phyloP scores from a whole-genome alignment of 768 basidiomycete species.

The Mycena maculata region DNA sequence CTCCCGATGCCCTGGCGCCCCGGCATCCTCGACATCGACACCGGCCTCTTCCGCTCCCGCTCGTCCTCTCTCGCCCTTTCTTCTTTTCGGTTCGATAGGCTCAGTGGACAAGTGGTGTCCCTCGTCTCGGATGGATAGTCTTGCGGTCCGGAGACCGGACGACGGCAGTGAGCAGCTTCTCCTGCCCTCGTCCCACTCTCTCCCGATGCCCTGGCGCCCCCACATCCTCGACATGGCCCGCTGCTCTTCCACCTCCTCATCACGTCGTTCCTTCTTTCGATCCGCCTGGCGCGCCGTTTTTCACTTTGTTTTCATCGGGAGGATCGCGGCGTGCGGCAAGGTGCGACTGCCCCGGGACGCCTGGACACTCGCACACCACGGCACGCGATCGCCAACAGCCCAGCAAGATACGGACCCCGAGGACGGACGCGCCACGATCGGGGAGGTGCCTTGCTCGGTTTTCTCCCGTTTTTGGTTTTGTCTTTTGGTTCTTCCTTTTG shows the following conservation, averaged over 20 bases:
- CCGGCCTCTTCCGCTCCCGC: neutral
- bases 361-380: neutral
- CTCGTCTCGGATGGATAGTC: no score
- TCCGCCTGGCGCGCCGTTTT: neutral
- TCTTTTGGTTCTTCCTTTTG: no score
- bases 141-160: no score
- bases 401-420: constrained; percentile 10
- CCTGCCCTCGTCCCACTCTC: no score
- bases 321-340: neutral
- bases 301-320: neutral
- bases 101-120: no score
- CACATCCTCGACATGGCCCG: no score
- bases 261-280: no score
- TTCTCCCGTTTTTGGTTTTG: neutral
- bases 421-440: constrained; percentile 22
- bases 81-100: no score
- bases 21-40: neutral
- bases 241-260: neutral
- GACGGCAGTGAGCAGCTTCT: no score
- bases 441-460: neutral
- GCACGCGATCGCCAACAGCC: neutral
- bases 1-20: constrained; percentile 6
- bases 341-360: neutral
- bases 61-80: no score
- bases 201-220: no score